Evolutionary conservation across 2,329 filamentous ascomycete species (phyloP).

Genomic region (Pestalotiopsis fici): DNA sequence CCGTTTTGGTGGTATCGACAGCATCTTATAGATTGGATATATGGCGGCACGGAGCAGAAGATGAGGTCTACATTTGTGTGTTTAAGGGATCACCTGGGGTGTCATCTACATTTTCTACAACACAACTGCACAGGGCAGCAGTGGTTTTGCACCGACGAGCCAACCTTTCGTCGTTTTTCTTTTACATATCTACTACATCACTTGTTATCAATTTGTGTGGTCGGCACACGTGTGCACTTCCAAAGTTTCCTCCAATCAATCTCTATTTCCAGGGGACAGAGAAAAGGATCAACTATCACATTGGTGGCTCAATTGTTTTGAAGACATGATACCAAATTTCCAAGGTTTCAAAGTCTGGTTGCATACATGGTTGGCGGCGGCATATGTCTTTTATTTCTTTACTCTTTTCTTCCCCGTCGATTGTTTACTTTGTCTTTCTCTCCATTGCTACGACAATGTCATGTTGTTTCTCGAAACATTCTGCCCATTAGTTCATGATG

Average conservation of each 20-base stretch:
- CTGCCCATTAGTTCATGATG: neutral
- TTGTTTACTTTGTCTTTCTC: neutral
- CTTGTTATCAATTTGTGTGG: neutral
- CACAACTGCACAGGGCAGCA: neutral
- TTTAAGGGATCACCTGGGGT: neutral
- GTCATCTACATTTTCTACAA: neutral
- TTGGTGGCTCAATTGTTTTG: constrained; percentile 1
- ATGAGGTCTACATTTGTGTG: neutral
- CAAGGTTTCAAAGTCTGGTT: neutral
- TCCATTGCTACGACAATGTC: neutral
- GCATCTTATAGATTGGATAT: neutral
- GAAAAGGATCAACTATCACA: constrained; percentile 3
- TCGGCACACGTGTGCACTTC: constrained; percentile 7
- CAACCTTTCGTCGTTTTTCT: neutral
- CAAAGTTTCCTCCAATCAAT: neutral
- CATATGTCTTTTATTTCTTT: neutral
- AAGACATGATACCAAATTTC: neutral
- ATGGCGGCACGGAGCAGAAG: neutral
- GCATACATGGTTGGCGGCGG: constrained; percentile 7
- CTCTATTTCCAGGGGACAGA: neutral
- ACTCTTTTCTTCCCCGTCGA: neutral
- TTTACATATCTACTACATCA: neutral
- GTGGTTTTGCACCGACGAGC: neutral
- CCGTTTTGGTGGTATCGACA: neutral
- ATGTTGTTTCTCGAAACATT: neutral